Evolutionary conservation across 768 basidiomycete genomes (phyloP).

Genomic region (Termitomyces sp.): DNA sequence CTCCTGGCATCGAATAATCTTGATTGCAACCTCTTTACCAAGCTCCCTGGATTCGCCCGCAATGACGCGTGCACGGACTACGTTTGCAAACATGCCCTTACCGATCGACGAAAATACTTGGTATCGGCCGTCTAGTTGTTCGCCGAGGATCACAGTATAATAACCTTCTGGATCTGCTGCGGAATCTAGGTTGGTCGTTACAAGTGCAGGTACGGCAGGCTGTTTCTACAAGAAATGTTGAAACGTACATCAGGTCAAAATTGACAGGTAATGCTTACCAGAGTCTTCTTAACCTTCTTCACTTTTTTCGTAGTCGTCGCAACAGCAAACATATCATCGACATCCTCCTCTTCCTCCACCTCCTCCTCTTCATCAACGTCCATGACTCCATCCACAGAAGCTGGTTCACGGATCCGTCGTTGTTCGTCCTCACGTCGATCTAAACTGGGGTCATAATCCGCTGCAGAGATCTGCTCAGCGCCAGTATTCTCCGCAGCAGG

Average conservation of each 20-base stretch:
- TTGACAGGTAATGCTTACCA: conserved; percentile 30
- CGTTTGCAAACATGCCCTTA: conserved; percentile 98
- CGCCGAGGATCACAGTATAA: conserved; percentile 90
- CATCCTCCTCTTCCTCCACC: conserved; percentile 75
- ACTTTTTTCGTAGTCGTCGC: conserved; percentile 38
- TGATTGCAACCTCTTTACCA: conserved; percentile 87
- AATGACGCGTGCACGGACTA: conserved; percentile 84
- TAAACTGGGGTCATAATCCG: conserved; percentile 78
- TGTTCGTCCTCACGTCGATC: conserved; percentile 85
- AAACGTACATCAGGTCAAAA: neutral
- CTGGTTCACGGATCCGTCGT: conserved; percentile 46
- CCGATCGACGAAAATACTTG: conserved; percentile 95
- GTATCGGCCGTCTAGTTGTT: conserved; percentile 87
- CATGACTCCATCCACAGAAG: conserved; percentile 26
- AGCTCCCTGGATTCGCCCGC: conserved; percentile 51
- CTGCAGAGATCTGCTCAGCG: conserved; percentile 77
- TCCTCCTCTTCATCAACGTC: conserved; percentile 45
- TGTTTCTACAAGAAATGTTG: conserved; percentile 26
- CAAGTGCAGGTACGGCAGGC: conserved; percentile 52
- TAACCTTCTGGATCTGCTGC: conserved; percentile 95
- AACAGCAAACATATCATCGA: conserved; percentile 95
- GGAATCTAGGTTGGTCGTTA: conserved; percentile 78
- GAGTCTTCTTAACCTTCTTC: conserved; percentile 53
- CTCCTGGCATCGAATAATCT: conserved; percentile 93
- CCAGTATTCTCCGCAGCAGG: conserved; percentile 40